Conservation (phyloP, 192 early-diverging fungal genomes). For the Gaertneriomyces semiglobifer region DNA sequence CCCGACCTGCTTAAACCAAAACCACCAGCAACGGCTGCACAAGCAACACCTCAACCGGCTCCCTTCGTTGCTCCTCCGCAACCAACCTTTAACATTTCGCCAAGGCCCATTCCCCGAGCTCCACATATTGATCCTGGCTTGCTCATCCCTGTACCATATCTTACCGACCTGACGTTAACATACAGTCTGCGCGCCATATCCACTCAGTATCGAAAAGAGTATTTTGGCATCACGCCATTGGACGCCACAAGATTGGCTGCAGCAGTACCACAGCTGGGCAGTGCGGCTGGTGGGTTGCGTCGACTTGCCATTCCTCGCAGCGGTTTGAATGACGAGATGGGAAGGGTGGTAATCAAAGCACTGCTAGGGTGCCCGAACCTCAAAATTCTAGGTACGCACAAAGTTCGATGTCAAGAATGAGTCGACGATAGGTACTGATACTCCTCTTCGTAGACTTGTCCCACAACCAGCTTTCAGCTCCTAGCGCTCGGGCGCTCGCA, state of each 20-base stretch:
- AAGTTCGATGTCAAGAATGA: neutral
- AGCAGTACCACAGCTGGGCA: too few species aligned
- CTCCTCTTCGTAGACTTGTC: constrained; percentile 37
- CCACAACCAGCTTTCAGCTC: constrained; percentile 48
- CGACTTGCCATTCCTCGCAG: constrained; percentile 37
- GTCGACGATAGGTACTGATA: neutral
- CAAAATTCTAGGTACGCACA: constrained; percentile 31
- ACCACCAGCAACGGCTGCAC: neutral
- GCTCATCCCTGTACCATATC: constrained; percentile 24
- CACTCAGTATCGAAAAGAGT: too few species aligned
- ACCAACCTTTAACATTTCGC: neutral
- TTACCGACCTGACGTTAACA: constrained; percentile 1
- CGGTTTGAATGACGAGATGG: constrained; percentile 45
- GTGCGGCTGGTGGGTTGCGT: too few species aligned
- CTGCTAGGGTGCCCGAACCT: constrained; percentile 40
- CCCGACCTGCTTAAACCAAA: neutral
- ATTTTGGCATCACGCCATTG: too few species aligned
- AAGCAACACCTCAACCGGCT: neutral
- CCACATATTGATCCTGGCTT: constrained; percentile 47
- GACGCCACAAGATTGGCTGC: too few species aligned
- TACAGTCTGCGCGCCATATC: too few species aligned
- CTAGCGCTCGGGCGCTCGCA: constrained; percentile 45
- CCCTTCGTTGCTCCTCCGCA: neutral
- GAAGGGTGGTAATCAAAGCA: constrained; percentile 35
- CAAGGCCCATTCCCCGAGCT: constrained; percentile 6